Conservation (phyloP, 305 asterid genomes). For the Fraxinus platypoda region DNA sequence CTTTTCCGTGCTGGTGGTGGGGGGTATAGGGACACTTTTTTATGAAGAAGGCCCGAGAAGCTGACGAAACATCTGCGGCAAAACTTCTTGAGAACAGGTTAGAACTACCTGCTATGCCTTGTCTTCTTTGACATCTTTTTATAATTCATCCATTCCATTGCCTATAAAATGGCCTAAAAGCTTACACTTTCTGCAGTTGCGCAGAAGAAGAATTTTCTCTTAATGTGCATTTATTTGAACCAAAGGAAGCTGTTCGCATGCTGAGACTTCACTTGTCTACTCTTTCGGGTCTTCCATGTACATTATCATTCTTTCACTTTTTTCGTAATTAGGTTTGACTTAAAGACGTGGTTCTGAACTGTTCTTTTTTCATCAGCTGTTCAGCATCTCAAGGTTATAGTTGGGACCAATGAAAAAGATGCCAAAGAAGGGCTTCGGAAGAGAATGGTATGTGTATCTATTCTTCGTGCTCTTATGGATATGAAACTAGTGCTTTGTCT, state of each 20-base stretch:
- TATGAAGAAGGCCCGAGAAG: conserved; percentile 71
- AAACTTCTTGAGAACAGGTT: conserved; percentile 60
- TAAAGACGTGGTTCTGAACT: conserved; percentile 6
- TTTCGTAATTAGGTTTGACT: conserved; percentile 7
- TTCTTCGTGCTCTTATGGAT: neutral
- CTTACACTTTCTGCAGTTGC: conserved; percentile 44
- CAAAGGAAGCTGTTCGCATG: conserved; percentile 54
- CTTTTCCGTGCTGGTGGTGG: conserved; percentile 12
- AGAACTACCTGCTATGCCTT: conserved; percentile 15
- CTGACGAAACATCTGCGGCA: conserved; percentile 65
- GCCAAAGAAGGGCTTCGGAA: conserved; percentile 53
- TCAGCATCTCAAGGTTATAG: conserved; percentile 48
- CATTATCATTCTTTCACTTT: conserved; percentile 27
- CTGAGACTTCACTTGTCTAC: conserved; percentile 47
- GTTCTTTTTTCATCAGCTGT: conserved; percentile 45
- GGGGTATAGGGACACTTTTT: conserved; percentile 61
- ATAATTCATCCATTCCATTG: conserved; percentile 16
- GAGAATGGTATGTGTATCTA: conserved; percentile 45
- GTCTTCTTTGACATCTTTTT: conserved; percentile 7
- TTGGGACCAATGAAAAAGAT: conserved; percentile 48
- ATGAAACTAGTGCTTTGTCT: neutral
- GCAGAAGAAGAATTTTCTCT: conserved; percentile 39
- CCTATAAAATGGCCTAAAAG: conserved; percentile 11
- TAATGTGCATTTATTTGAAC: conserved; percentile 52
- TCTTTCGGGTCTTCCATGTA: conserved; percentile 62